phyloP scores from a whole-genome alignment of 2,329 filamentous ascomycete species.

The Aspergillus nomiae region DNA sequence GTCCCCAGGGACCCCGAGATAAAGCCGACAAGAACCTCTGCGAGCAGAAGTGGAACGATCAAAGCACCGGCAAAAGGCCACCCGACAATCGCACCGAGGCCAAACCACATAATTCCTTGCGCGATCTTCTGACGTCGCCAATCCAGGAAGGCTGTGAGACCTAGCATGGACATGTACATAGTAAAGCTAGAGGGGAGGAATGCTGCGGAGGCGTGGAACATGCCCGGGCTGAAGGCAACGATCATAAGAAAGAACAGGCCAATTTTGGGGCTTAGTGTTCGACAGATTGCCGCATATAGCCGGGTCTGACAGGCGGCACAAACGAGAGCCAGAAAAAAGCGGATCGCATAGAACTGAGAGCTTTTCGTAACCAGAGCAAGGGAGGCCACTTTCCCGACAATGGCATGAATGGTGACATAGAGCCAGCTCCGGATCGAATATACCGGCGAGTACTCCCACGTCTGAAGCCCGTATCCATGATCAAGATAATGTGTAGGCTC shows the following conservation, averaged over 20 bases:
- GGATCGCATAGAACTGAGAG: conserved; percentile 83
- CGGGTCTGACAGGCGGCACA: conserved; percentile 83
- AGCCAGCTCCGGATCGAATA: conserved; percentile 96
- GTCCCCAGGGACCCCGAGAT: conserved; percentile 61
- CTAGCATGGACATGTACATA: conserved; percentile 91
- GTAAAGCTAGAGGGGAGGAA: conserved; percentile 94
- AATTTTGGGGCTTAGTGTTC: conserved; percentile 77
- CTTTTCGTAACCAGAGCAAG: conserved; percentile 54
- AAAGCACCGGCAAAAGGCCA: conserved; percentile 94
- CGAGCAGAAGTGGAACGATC: conserved; percentile 75
- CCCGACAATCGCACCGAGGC: conserved; percentile 78
- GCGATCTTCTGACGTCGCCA: conserved; percentile 80
- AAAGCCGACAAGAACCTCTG: conserved; percentile 66
- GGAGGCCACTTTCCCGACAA: conserved; percentile 67
- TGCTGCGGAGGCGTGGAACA: conserved; percentile 86
- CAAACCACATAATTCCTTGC: conserved; percentile 87
- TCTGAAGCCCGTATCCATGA: conserved; percentile 91
- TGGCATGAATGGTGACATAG: conserved; percentile 79
- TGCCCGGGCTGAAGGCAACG: conserved; percentile 78
- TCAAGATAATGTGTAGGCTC: conserved; percentile 93
- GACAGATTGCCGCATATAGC: conserved; percentile 75
- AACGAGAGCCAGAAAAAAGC: conserved; percentile 70
- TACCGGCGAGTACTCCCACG: conserved; percentile 97
- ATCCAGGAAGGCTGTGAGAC: conserved; percentile 86
- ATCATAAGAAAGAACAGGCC: conserved; percentile 81